phyloP scores from a whole-genome alignment of 306 rosid species.

The Quercus gilva region DNA sequence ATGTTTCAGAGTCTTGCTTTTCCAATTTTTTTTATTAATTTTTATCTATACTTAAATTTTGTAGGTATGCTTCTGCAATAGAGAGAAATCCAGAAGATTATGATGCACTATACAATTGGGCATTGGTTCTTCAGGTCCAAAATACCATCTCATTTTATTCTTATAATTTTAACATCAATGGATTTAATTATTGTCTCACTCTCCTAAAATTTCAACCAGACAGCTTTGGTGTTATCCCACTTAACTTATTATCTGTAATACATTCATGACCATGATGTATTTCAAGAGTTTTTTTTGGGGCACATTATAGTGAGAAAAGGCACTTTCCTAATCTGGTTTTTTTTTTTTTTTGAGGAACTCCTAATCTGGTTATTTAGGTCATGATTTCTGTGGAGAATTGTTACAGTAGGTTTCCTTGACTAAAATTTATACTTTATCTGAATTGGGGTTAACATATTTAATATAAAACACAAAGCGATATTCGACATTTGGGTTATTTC shows the following conservation, averaged over 20 bases:
- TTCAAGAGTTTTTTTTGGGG: background rate
- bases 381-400: background rate
- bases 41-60: constrained; percentile 18
- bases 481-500: background rate
- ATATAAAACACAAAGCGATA: background rate
- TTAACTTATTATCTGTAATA: background rate
- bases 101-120: constrained; percentile 98
- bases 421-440: background rate
- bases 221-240: background rate
- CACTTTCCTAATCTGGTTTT: background rate
- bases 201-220: constrained; percentile 7
- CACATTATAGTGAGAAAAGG: background rate
- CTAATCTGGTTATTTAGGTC: background rate
- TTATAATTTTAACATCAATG: constrained; percentile 1
- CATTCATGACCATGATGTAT: constrained; percentile 9
- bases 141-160: constrained; percentile 22
- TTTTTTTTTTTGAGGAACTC: background rate
- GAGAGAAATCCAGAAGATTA: constrained; percentile 94
- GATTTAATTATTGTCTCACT: constrained; percentile 1
- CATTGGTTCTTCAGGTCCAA: constrained; percentile 93
- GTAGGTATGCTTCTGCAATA: constrained; percentile 92
- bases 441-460: background rate
- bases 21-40: background rate
- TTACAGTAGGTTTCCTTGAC: background rate
- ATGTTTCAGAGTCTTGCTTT: constrained; percentile 3